Base-by-base conservation (phyloP, 371 early-diverging fungal genomes). In the Catenaria anguillulae region DNA sequence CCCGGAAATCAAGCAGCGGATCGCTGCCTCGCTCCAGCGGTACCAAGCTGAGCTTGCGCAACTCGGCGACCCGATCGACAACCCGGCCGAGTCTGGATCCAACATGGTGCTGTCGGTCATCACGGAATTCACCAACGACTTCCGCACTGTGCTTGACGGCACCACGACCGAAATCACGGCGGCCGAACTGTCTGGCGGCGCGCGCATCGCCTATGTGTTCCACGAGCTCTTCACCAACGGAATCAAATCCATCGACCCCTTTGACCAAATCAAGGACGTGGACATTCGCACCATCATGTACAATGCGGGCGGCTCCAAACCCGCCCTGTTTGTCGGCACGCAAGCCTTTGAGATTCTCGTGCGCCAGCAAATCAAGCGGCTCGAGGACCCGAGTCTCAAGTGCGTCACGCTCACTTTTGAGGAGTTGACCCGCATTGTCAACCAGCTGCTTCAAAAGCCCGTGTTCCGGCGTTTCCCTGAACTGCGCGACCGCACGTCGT, bases 201-300 rank as follows among this genome's bases (percentile, higher is more conserved):
- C 99, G 4, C 88, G 98, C 68, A 91, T 99, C 61, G 84, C 88
- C 66, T 98, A 92, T 82, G 97, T 98, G 50, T 95, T 98, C 75
- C 97, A 99, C 72, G 93, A 93, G 67, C 84, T 96, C 52, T 99
- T 84, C 69, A 77, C 88, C n/a, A 82, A 83, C 66, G 94, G 91
- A 50, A 82, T 99, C 67, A 88, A 90, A 61, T 75, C 80, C 33
- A 82, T 99, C 67, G 95, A 98, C 71, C 93, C 97, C 15, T 87
- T 98, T 59, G 96, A 94, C 63, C 91, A 93, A 66, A 85, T 94
- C 68, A 94, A 97, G 68, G 98, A 98, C 73, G 83, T 86, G 0
- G 96, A 99, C 72, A 98, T 99, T 70, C 87, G 98, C 63, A 96
- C 92, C 8, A 89, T 97, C 56, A 75, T 99, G 45, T 97, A 97